phyloP scores from a whole-genome alignment of 805 yeast genomes.

The Sungouiozyma intestinalis region DNA sequence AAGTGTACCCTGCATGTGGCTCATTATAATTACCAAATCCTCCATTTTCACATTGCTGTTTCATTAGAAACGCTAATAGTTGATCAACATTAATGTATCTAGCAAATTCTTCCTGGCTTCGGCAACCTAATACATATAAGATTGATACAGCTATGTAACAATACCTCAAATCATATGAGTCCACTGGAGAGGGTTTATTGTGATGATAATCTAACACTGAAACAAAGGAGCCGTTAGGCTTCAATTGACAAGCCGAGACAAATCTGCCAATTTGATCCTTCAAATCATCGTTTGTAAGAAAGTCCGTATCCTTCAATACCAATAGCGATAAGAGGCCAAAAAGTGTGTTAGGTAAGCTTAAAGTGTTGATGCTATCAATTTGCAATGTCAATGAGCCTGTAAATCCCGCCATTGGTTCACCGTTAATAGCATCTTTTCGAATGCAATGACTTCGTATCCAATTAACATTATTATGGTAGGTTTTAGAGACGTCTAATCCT shows the following conservation, averaged over 20 bases:
- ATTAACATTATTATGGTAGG: slow-evolving; percentile 24
- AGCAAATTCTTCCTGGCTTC: slow-evolving; percentile 13
- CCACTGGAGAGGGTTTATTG: slow-evolving; percentile 30
- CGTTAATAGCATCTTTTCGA: slow-evolving; percentile 25
- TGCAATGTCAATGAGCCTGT: slow-evolving; percentile 13
- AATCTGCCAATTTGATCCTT: slow-evolving; percentile 38
- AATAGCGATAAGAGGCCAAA: slow-evolving; percentile 53
- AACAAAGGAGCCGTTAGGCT: slow-evolving; percentile 46
- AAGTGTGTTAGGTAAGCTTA: slow-evolving; percentile 65
- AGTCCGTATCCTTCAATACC: slow-evolving; percentile 39
- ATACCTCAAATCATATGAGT: slow-evolving; percentile 63
- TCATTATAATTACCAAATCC: slow-evolving; percentile 61
- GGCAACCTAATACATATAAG: slow-evolving; percentile 36
- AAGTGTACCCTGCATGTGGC: slow-evolving; percentile 80
- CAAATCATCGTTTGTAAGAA: slow-evolving; percentile 31
- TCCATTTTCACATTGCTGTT: slow-evolving; percentile 43
- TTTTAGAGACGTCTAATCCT: slow-evolving; percentile 19
- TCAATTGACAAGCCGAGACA: slow-evolving; percentile 49
- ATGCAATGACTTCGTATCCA: slow-evolving; percentile 20
- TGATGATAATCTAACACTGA: slow-evolving; percentile 29
- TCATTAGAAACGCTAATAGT: slow-evolving; percentile 32
- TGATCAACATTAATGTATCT: slow-evolving; percentile 34
- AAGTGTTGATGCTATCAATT: slow-evolving; percentile 22
- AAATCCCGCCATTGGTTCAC: slow-evolving; percentile 21
- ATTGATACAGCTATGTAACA: slow-evolving; percentile 66